These are phyloP conservation scores for Pichia gijzeniarum DNA, from an alignment of 805 yeast species.

Conservation along the genomic window DNA sequence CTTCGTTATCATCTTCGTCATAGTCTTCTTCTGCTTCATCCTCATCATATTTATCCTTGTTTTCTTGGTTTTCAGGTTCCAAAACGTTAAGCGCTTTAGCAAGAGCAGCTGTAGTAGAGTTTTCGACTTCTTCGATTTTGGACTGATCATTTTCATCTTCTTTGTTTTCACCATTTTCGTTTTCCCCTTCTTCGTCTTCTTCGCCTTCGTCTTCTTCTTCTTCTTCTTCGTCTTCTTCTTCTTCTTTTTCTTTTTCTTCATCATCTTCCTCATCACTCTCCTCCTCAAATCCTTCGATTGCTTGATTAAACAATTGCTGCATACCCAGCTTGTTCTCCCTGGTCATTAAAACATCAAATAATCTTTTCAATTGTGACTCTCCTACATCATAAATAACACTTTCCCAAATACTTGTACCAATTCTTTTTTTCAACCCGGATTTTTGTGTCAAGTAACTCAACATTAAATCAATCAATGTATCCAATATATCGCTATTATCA, in stretches of 20 bases:
- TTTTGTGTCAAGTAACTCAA: conserved; percentile 52
- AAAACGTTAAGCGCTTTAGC: conserved; percentile 71
- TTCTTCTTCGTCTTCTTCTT: conserved; percentile 15
- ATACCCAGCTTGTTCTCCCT: conserved; percentile 83
- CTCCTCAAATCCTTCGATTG: conserved; percentile 39
- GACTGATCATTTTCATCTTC: conserved; percentile 22
- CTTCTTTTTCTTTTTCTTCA: conserved; percentile 16
- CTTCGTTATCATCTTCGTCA: conserved; percentile 31
- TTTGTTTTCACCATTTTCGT: conserved; percentile 30
- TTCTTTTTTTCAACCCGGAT: conserved; percentile 49
- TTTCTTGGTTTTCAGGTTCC: conserved; percentile 24
- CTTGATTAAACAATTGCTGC: conserved; percentile 63
- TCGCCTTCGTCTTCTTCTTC: conserved; percentile 22
- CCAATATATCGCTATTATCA: conserved; percentile 3
- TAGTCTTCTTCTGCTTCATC: background rate
- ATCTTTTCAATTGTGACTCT: conserved; percentile 37
- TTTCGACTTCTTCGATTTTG: conserved; percentile 29
- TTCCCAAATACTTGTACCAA: conserved; percentile 44
- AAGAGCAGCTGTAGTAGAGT: conserved; percentile 52
- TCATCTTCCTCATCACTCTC: conserved; percentile 37
- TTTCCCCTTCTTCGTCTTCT: conserved; percentile 35
- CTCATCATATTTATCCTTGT: conserved; percentile 33
- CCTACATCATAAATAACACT: conserved; percentile 43
- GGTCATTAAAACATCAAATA: conserved; percentile 52
- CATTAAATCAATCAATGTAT: conserved; percentile 43